Conservation (phyloP, 768 basidiomycete species). For the Trichaptum fuscoviolaceum region DNA sequence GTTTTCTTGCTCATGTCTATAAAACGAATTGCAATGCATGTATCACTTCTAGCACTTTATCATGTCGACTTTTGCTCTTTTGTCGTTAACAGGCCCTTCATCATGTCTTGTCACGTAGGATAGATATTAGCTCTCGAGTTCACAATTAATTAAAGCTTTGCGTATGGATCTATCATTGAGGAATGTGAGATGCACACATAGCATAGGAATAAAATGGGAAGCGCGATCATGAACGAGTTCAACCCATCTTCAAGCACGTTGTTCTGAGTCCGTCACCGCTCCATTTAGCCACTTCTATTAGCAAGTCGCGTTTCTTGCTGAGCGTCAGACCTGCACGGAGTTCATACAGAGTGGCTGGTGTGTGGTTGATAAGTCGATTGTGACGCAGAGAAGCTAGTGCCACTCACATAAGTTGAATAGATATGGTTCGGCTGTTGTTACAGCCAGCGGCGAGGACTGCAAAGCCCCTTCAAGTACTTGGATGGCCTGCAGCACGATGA, state of each 20-base stretch:
- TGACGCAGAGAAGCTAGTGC: background rate
- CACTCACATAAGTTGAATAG: slow-evolving; percentile 77
- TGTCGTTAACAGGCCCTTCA: background rate
- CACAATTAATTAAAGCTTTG: background rate
- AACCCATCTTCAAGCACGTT: slow-evolving; percentile 65
- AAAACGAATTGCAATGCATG: background rate
- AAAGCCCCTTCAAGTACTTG: slow-evolving; percentile 61
- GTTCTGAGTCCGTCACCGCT: slow-evolving; percentile 79
- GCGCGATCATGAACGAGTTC: background rate
- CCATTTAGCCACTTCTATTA: slow-evolving; percentile 79
- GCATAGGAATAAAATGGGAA: background rate
- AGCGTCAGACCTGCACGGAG: slow-evolving; percentile 66
- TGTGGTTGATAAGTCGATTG: background rate
- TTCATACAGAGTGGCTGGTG: slow-evolving; percentile 75
- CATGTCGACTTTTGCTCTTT: background rate
- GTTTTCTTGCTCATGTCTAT: slow-evolving; percentile 1
- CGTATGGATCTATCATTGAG: too few species aligned
- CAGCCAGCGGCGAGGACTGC: slow-evolving; percentile 57
- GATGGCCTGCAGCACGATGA: slow-evolving; percentile 46
- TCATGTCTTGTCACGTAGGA: background rate
- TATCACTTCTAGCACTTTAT: slow-evolving; percentile 1
- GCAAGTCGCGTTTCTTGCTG: slow-evolving; percentile 70
- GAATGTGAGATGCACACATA: too few species aligned
- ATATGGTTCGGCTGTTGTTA: slow-evolving; percentile 76
- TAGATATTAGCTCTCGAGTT: background rate